Percentiles rank a stretch among this genome's conserved stretches.
phyloP scores from a whole-genome alignment of 2,329 filamentous ascomycete genomes.

The Xylaria hypoxylon region DNA sequence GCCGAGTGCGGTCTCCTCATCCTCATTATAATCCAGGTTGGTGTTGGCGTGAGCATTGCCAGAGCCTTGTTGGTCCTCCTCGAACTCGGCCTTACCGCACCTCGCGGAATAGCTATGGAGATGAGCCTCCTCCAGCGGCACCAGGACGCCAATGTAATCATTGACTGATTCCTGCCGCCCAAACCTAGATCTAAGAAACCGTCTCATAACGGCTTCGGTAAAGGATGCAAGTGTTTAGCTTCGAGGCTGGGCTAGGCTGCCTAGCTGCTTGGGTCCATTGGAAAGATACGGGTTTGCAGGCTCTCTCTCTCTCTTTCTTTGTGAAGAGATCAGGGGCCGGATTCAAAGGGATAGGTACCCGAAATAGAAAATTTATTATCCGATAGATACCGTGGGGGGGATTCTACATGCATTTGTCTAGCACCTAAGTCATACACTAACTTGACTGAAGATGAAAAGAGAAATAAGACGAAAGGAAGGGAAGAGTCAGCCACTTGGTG shows the following conservation, averaged over 20 bases:
- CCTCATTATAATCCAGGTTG: conserved; percentile 44
- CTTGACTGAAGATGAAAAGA: not conserved
- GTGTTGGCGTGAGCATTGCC: conserved; percentile 44
- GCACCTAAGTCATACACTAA: not conserved
- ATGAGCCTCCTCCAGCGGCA: conserved; percentile 67
- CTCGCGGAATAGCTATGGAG: conserved; percentile 66
- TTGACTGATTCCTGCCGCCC: conserved; percentile 59
- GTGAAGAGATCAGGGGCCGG: conserved; percentile 13
- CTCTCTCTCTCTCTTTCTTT: conserved; percentile 17
- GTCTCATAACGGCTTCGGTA: conserved; percentile 24
- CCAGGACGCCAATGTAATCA: conserved; percentile 63
- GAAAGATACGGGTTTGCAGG: conserved; percentile 5
- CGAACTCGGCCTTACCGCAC: conserved; percentile 58
- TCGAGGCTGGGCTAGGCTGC: conserved; percentile 19
- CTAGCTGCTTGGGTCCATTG: conserved; percentile 27
- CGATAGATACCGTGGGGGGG: not conserved
- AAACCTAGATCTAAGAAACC: conserved; percentile 40
- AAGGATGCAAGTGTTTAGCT: not conserved
- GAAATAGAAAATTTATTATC: not conserved
- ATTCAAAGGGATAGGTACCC: not conserved
- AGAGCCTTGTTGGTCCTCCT: conserved; percentile 56
- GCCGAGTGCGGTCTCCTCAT: conserved; percentile 41
- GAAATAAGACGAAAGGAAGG: conserved; percentile 13
- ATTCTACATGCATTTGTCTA: not conserved
- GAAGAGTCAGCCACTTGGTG: conserved; percentile 36